A percentile compares a stretch with the other conserved stretches of the same genome.
Conservation (phyloP, 164 flowering plant genomes). For the Berberis vulgaris region DNA sequence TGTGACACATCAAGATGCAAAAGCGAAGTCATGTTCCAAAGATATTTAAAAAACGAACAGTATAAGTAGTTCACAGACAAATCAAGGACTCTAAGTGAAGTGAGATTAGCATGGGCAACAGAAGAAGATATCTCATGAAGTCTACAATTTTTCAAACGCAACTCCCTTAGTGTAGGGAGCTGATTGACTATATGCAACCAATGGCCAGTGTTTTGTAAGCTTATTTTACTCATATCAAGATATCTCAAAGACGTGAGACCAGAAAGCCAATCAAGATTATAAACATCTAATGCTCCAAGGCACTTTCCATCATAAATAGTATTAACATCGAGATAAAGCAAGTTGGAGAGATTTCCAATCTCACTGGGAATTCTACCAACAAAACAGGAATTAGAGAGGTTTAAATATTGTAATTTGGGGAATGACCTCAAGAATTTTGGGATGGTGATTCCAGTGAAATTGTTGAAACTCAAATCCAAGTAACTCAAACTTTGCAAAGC, state of each 20-base stretch:
- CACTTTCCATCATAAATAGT: neutral
- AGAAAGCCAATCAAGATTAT: neutral
- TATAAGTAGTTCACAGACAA: neutral
- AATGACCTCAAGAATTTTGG: neutral
- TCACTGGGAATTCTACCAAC: neutral
- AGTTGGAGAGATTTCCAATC: constrained; percentile 4
- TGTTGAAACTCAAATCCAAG: neutral
- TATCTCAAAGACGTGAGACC: neutral
- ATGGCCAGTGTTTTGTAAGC: neutral
- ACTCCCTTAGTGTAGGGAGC: neutral
- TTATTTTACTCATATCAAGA: neutral
- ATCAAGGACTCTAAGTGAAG: constrained; percentile 2
- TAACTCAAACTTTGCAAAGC: neutral
- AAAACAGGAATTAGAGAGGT: neutral
- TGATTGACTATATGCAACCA: neutral
- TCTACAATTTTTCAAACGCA: neutral
- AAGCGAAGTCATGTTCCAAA: neutral
- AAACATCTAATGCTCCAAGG: no score
- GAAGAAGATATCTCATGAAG: neutral
- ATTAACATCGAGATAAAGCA: neutral
- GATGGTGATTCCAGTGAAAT: neutral
- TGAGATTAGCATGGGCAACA: neutral
- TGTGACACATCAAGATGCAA: neutral
- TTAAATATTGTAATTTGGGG: neutral
- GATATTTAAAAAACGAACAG: neutral